phyloP scores from a whole-genome alignment of 169 alveolate species.

The Eimeria brunetti region DNA sequence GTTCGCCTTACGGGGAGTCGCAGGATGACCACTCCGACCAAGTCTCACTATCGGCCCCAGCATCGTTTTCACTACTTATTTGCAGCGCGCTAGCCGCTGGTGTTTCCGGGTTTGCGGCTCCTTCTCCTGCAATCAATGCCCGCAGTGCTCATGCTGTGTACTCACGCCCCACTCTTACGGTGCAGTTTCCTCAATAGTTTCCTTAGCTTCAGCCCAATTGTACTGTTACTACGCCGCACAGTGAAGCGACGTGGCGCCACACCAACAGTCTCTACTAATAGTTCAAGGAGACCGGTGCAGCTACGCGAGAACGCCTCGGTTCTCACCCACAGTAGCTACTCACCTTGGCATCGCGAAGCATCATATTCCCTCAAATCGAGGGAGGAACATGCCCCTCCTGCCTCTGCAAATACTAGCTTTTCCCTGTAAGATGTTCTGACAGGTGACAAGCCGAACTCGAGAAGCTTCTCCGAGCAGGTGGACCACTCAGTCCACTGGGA shows the following conservation, averaged over 20 bases:
- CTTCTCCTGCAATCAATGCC: not conserved
- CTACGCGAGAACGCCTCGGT: not conserved
- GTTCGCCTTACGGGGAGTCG: constrained; percentile 59
- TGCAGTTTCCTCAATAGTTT: not conserved
- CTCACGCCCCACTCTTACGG: not conserved
- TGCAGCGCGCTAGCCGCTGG: constrained; percentile 44
- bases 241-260: not conserved
- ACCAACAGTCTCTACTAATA: not conserved
- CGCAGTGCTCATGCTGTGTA: not conserved
- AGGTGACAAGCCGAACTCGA: constrained; percentile 55
- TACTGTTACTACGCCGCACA: not conserved
- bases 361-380: constrained; percentile 52
- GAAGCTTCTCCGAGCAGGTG: constrained; percentile 61
- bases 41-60: not conserved
- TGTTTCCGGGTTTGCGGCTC: not conserved
- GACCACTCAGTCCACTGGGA: constrained; percentile 70
- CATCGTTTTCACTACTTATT: not conserved
- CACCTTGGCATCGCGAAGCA: constrained; percentile 47
- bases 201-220: not conserved
- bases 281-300: not conserved
- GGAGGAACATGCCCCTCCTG: constrained; percentile 57
- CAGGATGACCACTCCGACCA: constrained; percentile 73
- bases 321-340: not conserved
- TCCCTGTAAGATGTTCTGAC: constrained; percentile 61
- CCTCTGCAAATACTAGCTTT: constrained; percentile 45